Base-by-base conservation (phyloP, 2,329 filamentous ascomycete genomes). In the Pseudogymnoascus sp. region DNA sequence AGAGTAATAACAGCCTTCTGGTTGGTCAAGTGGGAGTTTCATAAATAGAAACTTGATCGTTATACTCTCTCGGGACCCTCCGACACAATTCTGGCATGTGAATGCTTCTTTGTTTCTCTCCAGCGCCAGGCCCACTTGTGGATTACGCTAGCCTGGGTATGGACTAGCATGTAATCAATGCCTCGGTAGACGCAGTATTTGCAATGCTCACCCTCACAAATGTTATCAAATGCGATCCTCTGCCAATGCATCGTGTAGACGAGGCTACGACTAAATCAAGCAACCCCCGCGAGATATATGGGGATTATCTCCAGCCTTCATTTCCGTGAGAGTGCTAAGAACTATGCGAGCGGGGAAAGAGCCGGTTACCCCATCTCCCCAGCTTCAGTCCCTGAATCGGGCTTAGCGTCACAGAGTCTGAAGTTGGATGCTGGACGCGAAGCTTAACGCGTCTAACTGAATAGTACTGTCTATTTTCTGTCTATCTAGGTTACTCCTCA, bases 221-320 rank as follows among this genome's bases (percentile, higher is more conserved):
- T 14, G 50, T 21, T 21, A 33, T 16, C 50, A 56, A 33, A 19
- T 56, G 26, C 13, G 4, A 53, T n/a, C 26, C 19, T 19, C 2
- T 53, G 29, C 19, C n/a, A 56, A 3, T 53, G 47, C 16, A 16
- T 31, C 47, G 47, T 53, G n/a, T 11, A 56, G 50, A 33, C 26
- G 26, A 33, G 29, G 50, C 50, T 56, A 56, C 50, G 50, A 56
- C 50, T 56, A 56, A 56, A 56, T 56, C 26, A 14, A 56, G 50
- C 50, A 56, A 56, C 50, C 33, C 50, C 50, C 50, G 50, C 50
- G 50, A 33, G 29, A 33, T 56, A 56, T 56, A 56, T 56, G 50
- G 50, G n/a, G 26, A 33, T 33, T 21, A 1, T 56, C 50, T 33
- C 26, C 26, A 56, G 16, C 29, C 50, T 56, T 56, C 29, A 56